Evolutionary conservation across 1,139 yeast genomes (phyloP), one percentile per base, ranked within the genome.

Genomic region (Yamadazyma triangularis): DNA sequence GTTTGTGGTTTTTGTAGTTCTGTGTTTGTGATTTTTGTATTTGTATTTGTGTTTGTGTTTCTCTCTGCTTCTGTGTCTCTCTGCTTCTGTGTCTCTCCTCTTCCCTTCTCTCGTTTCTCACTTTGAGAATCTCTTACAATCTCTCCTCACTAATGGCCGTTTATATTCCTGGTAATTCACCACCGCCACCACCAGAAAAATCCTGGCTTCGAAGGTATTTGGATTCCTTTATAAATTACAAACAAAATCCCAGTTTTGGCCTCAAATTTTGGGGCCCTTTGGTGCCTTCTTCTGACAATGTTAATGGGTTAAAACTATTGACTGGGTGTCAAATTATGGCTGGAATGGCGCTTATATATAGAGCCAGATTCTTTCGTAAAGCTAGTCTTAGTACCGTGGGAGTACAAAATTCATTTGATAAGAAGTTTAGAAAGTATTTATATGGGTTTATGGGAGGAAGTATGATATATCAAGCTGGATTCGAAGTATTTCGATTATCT

Each of bases 261-360:
- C 58, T 78, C 27, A 58, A 57, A 40, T 48, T 75, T 24, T 74
- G 80, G 77, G 81, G 83, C 1, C 83, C 84, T 1, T 48, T 78
- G 24, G 79, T 75, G 1, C 85, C 85, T 2, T 79, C 83, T 0
- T 63, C 81, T 2, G 84, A 78, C 40, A 72, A 74, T 45, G 46
- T 58, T 18, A 56, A 64, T 4, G 82, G 79, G 0, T 48, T 77
- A 2, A 67, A 63, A 47, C 42, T 69, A 1, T 48, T 76, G 36
- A 61, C 77, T 4, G 70, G 69, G 0, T 38, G 68, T 3, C 85
- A 78, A 41, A 52, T 74, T 12, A 44, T 56, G 1, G 24, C 71
- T 18, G 81, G 81, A 1, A 31, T 66, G 23, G 50, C 48, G 10
- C 41, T 53, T 7, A 42, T 62, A 27, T 46, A 53, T 24, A 40